Conservation (phyloP, 345 rosid genomes). For the Acer campestre region DNA sequence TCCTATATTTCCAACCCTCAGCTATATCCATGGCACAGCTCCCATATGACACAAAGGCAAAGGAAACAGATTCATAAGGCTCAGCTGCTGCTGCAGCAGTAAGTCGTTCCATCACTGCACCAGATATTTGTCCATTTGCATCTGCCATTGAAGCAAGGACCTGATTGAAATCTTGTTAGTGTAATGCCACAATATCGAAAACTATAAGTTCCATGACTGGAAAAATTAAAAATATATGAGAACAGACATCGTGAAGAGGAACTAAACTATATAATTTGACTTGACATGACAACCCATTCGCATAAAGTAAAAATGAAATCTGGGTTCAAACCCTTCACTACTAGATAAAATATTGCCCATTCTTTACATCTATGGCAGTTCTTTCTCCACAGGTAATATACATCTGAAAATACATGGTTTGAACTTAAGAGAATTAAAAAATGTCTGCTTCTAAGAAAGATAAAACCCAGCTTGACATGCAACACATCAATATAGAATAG, state of each 20-base stretch:
- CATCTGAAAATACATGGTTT: background rate
- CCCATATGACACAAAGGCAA: conserved; percentile 98
- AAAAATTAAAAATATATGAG: conserved; percentile 17
- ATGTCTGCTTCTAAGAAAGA: background rate
- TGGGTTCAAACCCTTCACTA: background rate
- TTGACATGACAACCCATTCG: background rate
- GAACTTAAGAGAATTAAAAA: background rate
- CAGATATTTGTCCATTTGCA: conserved; percentile 91
- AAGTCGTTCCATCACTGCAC: conserved; percentile 89
- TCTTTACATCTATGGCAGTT: background rate
- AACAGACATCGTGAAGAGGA: conserved; percentile 18
- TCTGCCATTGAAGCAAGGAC: conserved; percentile 99
- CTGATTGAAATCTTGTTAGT: conserved; percentile 39
- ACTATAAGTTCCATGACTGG: background rate
- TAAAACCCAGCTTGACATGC: background rate
- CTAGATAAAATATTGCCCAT: background rate
- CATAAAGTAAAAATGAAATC: background rate
- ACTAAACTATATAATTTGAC: background rate
- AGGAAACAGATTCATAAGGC: conserved; percentile 95
- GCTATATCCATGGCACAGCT: conserved; percentile 92
- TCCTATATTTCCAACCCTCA: conserved; percentile 98
- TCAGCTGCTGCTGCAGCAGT: conserved; percentile 98
- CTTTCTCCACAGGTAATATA: background rate
- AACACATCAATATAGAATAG: background rate
- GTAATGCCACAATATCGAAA: conserved; percentile 20